Evolutionary conservation across 352 stramenopile genomes (phyloP).

Genomic region (Phytophthora tubulina): DNA sequence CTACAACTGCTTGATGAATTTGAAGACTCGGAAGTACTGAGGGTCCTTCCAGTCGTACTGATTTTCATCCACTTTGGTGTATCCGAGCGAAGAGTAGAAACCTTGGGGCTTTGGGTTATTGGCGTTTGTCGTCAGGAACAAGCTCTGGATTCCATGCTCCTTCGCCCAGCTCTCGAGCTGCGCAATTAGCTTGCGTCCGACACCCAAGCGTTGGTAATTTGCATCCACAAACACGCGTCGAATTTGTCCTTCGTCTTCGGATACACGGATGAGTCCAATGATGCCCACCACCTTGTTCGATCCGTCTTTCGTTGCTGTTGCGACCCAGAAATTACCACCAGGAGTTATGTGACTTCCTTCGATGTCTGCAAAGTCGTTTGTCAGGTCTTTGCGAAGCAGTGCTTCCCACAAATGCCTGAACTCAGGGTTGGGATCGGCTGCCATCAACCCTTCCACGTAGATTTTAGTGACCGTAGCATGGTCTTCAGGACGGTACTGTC

Average conservation of each 20-base stretch:
- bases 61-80: conserved; percentile 20
- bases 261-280: conserved; percentile 27
- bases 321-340: conserved; percentile 43
- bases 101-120: conserved; percentile 16
- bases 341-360: conserved; percentile 26
- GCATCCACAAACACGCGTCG: conserved; percentile 42
- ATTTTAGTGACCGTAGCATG: conserved; percentile 33
- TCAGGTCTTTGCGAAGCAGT: conserved; percentile 10
- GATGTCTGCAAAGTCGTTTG: conserved; percentile 17
- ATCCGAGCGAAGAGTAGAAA: conserved; percentile 39
- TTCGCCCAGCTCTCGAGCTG: conserved; percentile 27
- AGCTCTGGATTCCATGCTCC: conserved; percentile 17
- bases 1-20: conserved; percentile 32
- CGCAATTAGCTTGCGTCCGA: conserved; percentile 36
- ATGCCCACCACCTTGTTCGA: conserved; percentile 35
- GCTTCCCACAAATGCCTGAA: conserved; percentile 11
- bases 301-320: conserved; percentile 6
- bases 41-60: conserved; percentile 16
- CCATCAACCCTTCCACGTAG: conserved; percentile 6
- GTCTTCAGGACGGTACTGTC: conserved; percentile 33
- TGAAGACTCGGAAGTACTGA: conserved; percentile 26
- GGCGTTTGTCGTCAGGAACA: conserved; percentile 36
- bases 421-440: conserved; percentile 4
- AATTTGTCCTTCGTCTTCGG: conserved; percentile 27
- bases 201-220: conserved; percentile 32